Base-by-base conservation (phyloP, 2,329 filamentous ascomycete genomes). In the Exserohilum rostratum region DNA sequence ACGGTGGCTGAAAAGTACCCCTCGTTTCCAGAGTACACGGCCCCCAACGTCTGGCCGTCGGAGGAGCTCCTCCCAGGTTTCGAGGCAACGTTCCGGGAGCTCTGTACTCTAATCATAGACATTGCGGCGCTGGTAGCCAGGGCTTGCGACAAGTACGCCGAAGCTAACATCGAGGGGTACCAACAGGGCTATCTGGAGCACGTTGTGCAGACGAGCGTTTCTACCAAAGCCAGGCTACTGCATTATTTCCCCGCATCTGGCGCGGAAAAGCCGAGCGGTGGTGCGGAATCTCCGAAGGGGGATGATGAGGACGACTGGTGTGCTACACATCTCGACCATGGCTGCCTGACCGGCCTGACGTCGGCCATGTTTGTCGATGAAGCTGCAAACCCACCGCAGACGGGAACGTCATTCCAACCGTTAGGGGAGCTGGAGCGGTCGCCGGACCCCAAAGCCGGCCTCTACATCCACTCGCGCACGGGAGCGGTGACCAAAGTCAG, bases 301-400 rank as follows among this genome's bases (percentile, higher is more conserved):
- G 70, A 78, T 76, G 77, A 77, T n/a, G 88, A 91, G 57, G 93
- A 97, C 74, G 90, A 96, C 77, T 99, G 95, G 95, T 99, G 93
- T 75, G 90, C 92, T 7, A 91, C 89, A 1, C 90, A 95, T 73
- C 80, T 95, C 52, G 93, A 98, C 75, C 92, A 97, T 68, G 92
- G 95, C 38, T 98, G 93, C 72, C 82, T 99, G 29, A 99, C 95
- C 0, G 93, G 93, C 12, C 82, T 99, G 30, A 99, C 95, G 0
- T 93, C 90, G 2, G 93, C 93, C 64, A 96, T 98, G 92, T 98
- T 96, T 75, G 83, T 98, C 58, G 91, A 98, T 70, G 93, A 98
- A 77, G 77, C 77, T 0, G 72, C 71, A 9, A 69, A 76, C 54
- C 66, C 78, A 34, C 62, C 77, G 37, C 70, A 61, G 37, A 65